Base-by-base conservation (phyloP, 768 basidiomycete species). In the Boletus subcaerulescens region DNA sequence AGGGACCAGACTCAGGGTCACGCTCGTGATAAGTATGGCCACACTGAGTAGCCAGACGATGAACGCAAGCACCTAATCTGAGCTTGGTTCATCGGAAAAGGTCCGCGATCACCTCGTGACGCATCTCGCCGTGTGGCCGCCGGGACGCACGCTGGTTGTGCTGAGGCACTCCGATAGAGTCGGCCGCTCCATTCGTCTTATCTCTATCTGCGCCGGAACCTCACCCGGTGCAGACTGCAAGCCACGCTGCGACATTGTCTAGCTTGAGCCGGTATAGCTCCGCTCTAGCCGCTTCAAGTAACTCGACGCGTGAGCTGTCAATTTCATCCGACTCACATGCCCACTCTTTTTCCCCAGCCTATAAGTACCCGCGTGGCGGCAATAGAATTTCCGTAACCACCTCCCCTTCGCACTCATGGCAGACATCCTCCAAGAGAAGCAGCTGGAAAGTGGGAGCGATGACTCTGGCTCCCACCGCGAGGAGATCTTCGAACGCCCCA, bases 401-500 rank as follows among this genome's bases (percentile, higher is more conserved):
- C 18, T 13, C 35, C 26, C 52, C 24, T 48, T 26, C 38, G 39
- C 50, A 29, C 44, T 51, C 55, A 56, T 61, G 59, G 57, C 65
- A 39, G 55, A 66, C 51, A 14, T 52, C 39, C 15, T 22, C 42
- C 5, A 47, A 31, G 65, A 64, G 44, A 65, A 72, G 36, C 44
- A 55, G 48, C 52, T 60, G 38, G 68, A 64, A 45, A 62, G 53
- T 39, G 59, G 60, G 42, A 70, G 65, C 65, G 64, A 68, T 14
- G 68, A 69, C 45, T 70, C 61, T 45, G 60, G 61, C 60, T 61
- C 62, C 55, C 61, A 61, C 43, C 59, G 49, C 43, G 42, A 63
- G 57, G 60, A 70, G 65, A 61, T 76, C 51, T 76, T 73, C 64
- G 72, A 78, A 56, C 77, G 79, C 44, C 83, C 78, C 1, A 75